Evolutionary conservation across 129 eudicot genomes (phyloP).

Genomic region (Tagetes patula): DNA sequence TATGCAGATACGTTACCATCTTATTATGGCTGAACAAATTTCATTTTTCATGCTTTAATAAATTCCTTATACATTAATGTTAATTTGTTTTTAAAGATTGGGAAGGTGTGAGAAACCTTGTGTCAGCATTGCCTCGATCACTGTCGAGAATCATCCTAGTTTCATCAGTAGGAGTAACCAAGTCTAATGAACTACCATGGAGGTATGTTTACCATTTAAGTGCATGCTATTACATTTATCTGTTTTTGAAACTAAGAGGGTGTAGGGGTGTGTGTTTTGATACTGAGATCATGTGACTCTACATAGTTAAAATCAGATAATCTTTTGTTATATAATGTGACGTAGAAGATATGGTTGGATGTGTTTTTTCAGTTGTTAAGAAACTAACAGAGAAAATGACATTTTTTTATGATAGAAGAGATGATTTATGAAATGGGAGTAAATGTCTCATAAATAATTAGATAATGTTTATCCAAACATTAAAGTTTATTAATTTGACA

Average conservation of each 20-base stretch:
- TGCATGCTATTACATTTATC: background rate
- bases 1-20: background rate
- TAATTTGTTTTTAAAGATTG: slow-evolving; percentile 54
- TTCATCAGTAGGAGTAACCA: slow-evolving; percentile 96
- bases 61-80: background rate
- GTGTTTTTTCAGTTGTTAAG: background rate
- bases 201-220: slow-evolving; percentile 47
- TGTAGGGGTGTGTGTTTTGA: slow-evolving; percentile 12
- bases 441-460: background rate
- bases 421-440: background rate
- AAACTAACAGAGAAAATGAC: background rate
- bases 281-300: background rate
- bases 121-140: slow-evolving; percentile 67
- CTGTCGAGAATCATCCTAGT: slow-evolving; percentile 82
- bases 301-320: slow-evolving; percentile 11
- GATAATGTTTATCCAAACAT: slow-evolving; percentile 9
- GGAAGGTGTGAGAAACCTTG: slow-evolving; percentile 91
- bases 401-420: background rate
- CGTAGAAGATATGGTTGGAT: slow-evolving; percentile 11
- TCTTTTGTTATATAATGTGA: background rate
- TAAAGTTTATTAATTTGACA: background rate
- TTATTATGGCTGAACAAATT: slow-evolving; percentile 16
- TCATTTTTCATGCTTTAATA: background rate
- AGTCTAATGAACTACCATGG: slow-evolving; percentile 93
- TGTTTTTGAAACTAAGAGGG: slow-evolving; percentile 22